phyloP scores from a whole-genome alignment of 805 yeast genomes.

The Candida maltosa region DNA sequence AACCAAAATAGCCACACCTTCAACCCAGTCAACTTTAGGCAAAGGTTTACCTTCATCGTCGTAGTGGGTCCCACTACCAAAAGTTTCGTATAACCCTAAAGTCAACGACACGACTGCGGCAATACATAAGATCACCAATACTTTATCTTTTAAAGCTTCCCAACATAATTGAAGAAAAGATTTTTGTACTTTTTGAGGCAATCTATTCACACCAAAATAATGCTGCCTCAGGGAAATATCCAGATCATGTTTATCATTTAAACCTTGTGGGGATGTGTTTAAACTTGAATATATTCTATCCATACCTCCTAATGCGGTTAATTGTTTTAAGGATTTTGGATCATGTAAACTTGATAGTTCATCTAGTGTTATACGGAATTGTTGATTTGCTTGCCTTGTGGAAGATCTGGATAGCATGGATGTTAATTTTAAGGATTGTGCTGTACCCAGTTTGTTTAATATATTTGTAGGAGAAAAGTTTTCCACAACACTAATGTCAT shows the following conservation, averaged over 20 bases:
- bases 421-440: slow-evolving; percentile 2
- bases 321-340: slow-evolving; percentile 52
- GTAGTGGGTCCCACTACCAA: slow-evolving; percentile 74
- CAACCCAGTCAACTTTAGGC: slow-evolving; percentile 96
- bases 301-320: slow-evolving; percentile 46
- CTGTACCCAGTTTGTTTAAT: background rate
- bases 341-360: slow-evolving; percentile 53
- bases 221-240: slow-evolving; percentile 33
- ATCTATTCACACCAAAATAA: slow-evolving; percentile 64
- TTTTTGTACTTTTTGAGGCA: slow-evolving; percentile 73
- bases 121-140: slow-evolving; percentile 72
- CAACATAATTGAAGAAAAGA: slow-evolving; percentile 65
- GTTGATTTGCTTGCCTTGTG: background rate
- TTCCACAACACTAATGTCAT: too few relatives aligned
- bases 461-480: background rate
- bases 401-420: slow-evolving; percentile 4
- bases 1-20: slow-evolving; percentile 94
- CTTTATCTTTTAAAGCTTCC: slow-evolving; percentile 89
- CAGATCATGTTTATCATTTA: slow-evolving; percentile 29
- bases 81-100: slow-evolving; percentile 86
- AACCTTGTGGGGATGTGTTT: slow-evolving; percentile 42
- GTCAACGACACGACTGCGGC: slow-evolving; percentile 91
- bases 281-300: slow-evolving; percentile 26
- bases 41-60: slow-evolving; percentile 74
- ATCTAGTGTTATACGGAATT: slow-evolving; percentile 9